Percentiles rank a stretch among this genome's conserved stretches.
Evolutionary conservation across 768 basidiomycete genomes (phyloP).

Genomic region (Lactarius deliciosus): DNA sequence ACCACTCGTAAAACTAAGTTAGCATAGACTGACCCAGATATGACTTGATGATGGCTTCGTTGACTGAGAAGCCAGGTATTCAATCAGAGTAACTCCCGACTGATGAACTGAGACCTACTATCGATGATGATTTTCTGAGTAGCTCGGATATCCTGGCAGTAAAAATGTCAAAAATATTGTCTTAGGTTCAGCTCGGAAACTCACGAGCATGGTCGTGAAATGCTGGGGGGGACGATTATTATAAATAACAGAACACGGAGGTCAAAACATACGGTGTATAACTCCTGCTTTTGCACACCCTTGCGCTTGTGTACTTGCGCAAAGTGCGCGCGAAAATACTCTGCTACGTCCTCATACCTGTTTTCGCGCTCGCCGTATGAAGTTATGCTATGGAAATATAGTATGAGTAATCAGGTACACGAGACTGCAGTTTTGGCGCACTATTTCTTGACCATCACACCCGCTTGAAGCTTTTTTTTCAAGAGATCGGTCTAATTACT

Average conservation of each 20-base stretch:
- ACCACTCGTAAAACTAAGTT: slow-evolving; percentile 4
- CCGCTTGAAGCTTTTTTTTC: slow-evolving; percentile 65
- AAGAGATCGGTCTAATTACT: slow-evolving; percentile 79
- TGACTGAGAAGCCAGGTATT: slow-evolving; percentile 42
- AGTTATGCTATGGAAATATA: slow-evolving; percentile 55
- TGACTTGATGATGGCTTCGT: slow-evolving; percentile 65
- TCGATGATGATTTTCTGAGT: slow-evolving; percentile 51
- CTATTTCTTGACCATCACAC: slow-evolving; percentile 78
- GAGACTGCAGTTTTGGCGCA: slow-evolving; percentile 39
- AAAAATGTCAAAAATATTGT: neutral
- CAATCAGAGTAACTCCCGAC: neutral
- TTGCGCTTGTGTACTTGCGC: slow-evolving; percentile 69
- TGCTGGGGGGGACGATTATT: slow-evolving; percentile 43
- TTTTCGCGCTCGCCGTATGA: slow-evolving; percentile 75
- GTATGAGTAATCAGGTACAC: slow-evolving; percentile 3
- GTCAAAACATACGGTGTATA: slow-evolving; percentile 59
- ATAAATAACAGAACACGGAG: slow-evolving; percentile 12
- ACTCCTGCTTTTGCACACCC: slow-evolving; percentile 53
- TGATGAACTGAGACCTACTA: slow-evolving; percentile 41
- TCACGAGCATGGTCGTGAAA: slow-evolving; percentile 68
- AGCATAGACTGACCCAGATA: slow-evolving; percentile 51
- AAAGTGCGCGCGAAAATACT: slow-evolving; percentile 87
- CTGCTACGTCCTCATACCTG: slow-evolving; percentile 64
- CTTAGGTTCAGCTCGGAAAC: slow-evolving; percentile 1
- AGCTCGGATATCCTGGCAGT: slow-evolving; percentile 23